Conservation (phyloP, 2,329 filamentous ascomycete genomes). For the Sporothrix globosa region DNA sequence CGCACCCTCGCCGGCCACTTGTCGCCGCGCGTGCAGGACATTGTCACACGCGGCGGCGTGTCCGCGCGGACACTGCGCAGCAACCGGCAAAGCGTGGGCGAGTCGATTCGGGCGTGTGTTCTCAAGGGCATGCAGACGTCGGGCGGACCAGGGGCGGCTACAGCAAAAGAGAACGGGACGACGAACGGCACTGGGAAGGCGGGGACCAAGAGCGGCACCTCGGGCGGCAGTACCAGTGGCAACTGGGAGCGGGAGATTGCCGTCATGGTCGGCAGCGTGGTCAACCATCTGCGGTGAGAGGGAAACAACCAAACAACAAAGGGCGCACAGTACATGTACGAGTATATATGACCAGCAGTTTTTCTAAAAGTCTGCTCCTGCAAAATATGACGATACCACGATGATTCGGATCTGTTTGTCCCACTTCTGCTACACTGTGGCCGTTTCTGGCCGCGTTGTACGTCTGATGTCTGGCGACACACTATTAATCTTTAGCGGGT, state of each 20-base stretch:
- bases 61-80: conserved; percentile 77
- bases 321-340: neutral
- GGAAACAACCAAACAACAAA: neutral
- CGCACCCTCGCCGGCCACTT: conserved; percentile 80
- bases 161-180: neutral
- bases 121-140: conserved; percentile 73
- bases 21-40: conserved; percentile 77
- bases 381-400: conserved; percentile 20
- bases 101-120: conserved; percentile 82
- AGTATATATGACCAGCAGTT: too few relatives aligned
- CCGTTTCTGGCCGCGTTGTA: neutral
- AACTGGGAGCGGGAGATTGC: conserved; percentile 89
- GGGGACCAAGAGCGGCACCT: conserved; percentile 20
- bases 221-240: conserved; percentile 38
- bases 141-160: conserved; percentile 47
- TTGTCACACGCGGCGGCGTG: conserved; percentile 79
- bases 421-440: too few relatives aligned
- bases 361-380: neutral
- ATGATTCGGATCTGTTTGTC: neutral
- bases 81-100: conserved; percentile 73
- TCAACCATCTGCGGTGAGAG: conserved; percentile 57
- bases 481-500: neutral
- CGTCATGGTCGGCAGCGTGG: conserved; percentile 88
- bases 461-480: neutral
- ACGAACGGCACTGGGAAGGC: conserved; percentile 48